These are phyloP conservation scores for Tylopilus intermedius DNA, from an alignment of 768 basidiomycete genomes.

Conservation along the genomic window DNA sequence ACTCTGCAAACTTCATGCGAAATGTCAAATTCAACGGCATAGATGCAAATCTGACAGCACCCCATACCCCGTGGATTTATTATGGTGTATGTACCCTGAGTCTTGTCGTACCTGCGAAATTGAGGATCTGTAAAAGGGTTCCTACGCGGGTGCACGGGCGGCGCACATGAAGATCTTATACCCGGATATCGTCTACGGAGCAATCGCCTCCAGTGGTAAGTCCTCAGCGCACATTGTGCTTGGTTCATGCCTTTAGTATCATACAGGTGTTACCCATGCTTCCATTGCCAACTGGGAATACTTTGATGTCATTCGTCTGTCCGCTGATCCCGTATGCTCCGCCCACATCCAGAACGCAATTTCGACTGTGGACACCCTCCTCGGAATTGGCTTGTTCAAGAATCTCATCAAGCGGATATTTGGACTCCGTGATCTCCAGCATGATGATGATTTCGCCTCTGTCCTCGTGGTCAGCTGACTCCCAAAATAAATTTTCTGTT, in stretches of 20 bases:
- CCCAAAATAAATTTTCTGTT: conserved; percentile 13
- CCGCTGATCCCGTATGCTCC: conserved; percentile 61
- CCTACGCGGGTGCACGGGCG: conserved; percentile 89
- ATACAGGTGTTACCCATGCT: conserved; percentile 79
- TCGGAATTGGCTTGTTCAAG: conserved; percentile 45
- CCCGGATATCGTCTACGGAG: conserved; percentile 83
- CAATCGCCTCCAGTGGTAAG: conserved; percentile 82
- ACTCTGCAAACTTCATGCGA: conserved; percentile 88
- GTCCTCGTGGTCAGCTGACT: conserved; percentile 49
- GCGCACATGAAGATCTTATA: conserved; percentile 88
- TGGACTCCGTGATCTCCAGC: conserved; percentile 60
- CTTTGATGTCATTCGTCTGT: conserved; percentile 72
- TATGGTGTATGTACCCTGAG: conserved; percentile 62
- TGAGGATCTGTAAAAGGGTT: conserved; percentile 47
- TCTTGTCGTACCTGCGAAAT: neutral
- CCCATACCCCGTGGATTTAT: conserved; percentile 82
- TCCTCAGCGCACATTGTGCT: neutral
- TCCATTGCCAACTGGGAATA: conserved; percentile 81
- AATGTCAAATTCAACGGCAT: conserved; percentile 73
- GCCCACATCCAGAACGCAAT: conserved; percentile 54
- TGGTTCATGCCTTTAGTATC: neutral
- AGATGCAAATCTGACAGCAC: conserved; percentile 64
- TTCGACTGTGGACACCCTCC: conserved; percentile 55
- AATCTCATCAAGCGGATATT: conserved; percentile 66
- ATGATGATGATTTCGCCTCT: conserved; percentile 76